Evolutionary conservation across 139 green algal species (phyloP).

Genomic region (Picochlorum sp.): DNA sequence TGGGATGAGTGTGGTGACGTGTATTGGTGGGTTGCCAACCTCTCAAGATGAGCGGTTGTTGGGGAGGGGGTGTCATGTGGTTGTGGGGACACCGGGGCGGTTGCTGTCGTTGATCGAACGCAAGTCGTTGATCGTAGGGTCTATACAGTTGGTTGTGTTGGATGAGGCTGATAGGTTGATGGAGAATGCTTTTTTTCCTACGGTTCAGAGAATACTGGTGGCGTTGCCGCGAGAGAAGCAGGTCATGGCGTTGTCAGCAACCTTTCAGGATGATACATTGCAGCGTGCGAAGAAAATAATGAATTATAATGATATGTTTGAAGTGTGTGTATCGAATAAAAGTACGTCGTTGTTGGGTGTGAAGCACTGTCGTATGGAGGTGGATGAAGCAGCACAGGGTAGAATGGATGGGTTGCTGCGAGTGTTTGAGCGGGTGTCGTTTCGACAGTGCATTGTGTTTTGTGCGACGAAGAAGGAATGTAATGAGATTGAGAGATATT

Average conservation of each 20-base stretch:
- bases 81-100: constrained; percentile 68
- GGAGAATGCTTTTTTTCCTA: constrained; percentile 24
- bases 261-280: constrained; percentile 48
- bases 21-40: constrained; percentile 57
- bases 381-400: constrained; percentile 8
- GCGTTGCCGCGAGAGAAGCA: constrained; percentile 19
- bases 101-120: constrained; percentile 47
- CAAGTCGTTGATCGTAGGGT: constrained; percentile 19
- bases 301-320: constrained; percentile 17
- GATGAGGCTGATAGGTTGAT: constrained; percentile 78
- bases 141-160: constrained; percentile 52
- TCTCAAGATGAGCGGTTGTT: constrained; percentile 53
- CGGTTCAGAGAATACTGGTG: constrained; percentile 16
- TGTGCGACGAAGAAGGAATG: constrained; percentile 54
- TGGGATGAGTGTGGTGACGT: constrained; percentile 26
- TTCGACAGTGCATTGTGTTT: constrained; percentile 75
- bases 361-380: constrained; percentile 50
- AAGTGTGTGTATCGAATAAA: constrained; percentile 50
- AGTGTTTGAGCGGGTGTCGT: constrained; percentile 31
- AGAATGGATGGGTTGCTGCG: constrained; percentile 18
- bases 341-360: constrained; percentile 46
- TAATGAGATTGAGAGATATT: constrained; percentile 38
- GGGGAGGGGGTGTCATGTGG: constrained; percentile 53
- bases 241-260: constrained; percentile 68
- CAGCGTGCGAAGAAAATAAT: constrained; percentile 40